phyloP scores from a whole-genome alignment of 257 asterid genomes.

The Parsonsia alboflavescens region DNA sequence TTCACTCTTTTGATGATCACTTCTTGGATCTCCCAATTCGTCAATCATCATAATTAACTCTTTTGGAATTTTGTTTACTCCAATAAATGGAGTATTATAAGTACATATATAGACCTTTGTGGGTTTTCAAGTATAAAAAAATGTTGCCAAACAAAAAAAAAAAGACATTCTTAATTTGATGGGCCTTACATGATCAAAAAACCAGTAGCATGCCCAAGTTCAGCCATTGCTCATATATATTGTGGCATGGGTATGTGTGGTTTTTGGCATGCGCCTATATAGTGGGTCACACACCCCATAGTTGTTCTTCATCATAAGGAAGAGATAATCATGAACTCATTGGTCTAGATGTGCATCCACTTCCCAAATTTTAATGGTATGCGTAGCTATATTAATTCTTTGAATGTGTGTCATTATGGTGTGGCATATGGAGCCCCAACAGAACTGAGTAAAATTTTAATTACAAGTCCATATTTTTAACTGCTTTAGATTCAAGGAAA shows the following conservation, averaged over 20 bases:
- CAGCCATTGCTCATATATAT: slow-evolving; percentile 14
- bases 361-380: neutral
- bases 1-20: slow-evolving; percentile 18
- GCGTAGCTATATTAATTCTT: neutral
- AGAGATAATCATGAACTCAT: neutral
- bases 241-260: slow-evolving; percentile 17
- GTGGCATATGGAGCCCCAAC: slow-evolving; percentile 14
- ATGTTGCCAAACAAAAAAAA: neutral
- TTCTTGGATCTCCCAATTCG: slow-evolving; percentile 44
- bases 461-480: too few species aligned
- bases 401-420: slow-evolving; percentile 11
- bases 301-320: neutral
- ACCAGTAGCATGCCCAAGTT: slow-evolving; percentile 31
- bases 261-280: slow-evolving; percentile 36
- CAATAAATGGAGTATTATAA: neutral
- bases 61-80: slow-evolving; percentile 4
- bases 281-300: slow-evolving; percentile 21
- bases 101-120: slow-evolving; percentile 6
- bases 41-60: slow-evolving; percentile 32
- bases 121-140: neutral
- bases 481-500: too few species aligned
- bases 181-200: neutral
- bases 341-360: neutral
- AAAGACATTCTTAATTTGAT: slow-evolving; percentile 2
- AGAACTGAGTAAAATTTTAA: neutral